These are phyloP conservation scores for Papiliotrema laurentii DNA, from an alignment of 1,284 basidiomycete species.

Conservation along the genomic window DNA sequence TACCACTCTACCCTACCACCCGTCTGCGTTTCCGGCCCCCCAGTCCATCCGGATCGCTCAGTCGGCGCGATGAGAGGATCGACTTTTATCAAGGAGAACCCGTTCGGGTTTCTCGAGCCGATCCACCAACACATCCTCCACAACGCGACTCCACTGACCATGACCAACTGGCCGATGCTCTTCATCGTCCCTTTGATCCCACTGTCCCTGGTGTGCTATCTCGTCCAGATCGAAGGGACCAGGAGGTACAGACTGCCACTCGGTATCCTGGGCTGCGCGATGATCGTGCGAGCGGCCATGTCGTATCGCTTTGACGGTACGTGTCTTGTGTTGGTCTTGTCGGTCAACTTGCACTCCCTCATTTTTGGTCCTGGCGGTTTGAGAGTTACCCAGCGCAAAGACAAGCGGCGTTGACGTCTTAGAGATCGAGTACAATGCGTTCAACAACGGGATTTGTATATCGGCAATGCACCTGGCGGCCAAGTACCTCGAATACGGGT, in stretches of 20 bases:
- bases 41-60: too few relatives aligned
- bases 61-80: too few relatives aligned
- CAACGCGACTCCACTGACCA: slow-evolving; percentile 16
- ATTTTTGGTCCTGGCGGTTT: too few relatives aligned
- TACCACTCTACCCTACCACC: background rate
- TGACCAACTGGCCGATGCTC: slow-evolving; percentile 14
- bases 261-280: slow-evolving; percentile 14
- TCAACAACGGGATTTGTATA: slow-evolving; percentile 32
- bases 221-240: slow-evolving; percentile 24
- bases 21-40: background rate
- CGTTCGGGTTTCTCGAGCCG: slow-evolving; percentile 23
- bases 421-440: slow-evolving; percentile 31
- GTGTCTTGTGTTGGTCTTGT: background rate
- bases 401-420: background rate
- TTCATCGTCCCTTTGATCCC: slow-evolving; percentile 23
- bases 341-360: background rate
- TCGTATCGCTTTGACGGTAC: slow-evolving; percentile 21
- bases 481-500: slow-evolving; percentile 33
- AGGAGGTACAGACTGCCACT: slow-evolving; percentile 18
- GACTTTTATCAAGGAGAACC: too few relatives aligned
- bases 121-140: slow-evolving; percentile 23
- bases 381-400: too few relatives aligned
- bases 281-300: slow-evolving; percentile 17
- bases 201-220: slow-evolving; percentile 21
- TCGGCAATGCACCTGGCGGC: slow-evolving; percentile 25